Percentiles rank a stretch among this genome's conserved stretches.
Conservation (phyloP, 345 rosid genomes). For the Erysimum cheiranthoides region DNA sequence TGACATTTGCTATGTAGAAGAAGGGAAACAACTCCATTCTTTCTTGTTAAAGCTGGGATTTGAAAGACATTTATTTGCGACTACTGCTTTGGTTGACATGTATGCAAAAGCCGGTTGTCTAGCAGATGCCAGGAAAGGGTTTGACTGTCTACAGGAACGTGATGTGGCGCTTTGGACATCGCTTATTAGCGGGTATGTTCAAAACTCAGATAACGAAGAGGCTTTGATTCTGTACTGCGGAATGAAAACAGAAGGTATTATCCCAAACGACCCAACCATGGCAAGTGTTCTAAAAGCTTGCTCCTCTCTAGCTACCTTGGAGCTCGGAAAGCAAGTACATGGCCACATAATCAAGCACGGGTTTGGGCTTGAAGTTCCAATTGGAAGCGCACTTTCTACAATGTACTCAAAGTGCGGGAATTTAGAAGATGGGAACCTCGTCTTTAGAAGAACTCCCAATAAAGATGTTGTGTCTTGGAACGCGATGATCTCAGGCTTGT, state of each 20-base stretch:
- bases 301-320: slow-evolving; percentile 55
- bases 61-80: slow-evolving; percentile 61
- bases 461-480: slow-evolving; percentile 66
- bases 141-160: slow-evolving; percentile 53
- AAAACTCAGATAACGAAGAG: slow-evolving; percentile 58
- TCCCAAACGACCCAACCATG: slow-evolving; percentile 72
- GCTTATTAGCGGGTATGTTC: slow-evolving; percentile 62
- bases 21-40: slow-evolving; percentile 76
- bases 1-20: slow-evolving; percentile 58
- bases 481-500: slow-evolving; percentile 63
- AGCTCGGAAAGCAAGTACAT: slow-evolving; percentile 78
- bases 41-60: slow-evolving; percentile 69
- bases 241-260: slow-evolving; percentile 65
- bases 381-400: slow-evolving; percentile 60
- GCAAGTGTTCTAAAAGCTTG: slow-evolving; percentile 73
- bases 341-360: slow-evolving; percentile 61
- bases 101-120: slow-evolving; percentile 65
- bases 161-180: slow-evolving; percentile 88
- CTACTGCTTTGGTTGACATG: slow-evolving; percentile 76
- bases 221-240: slow-evolving; percentile 60
- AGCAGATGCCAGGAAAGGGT: slow-evolving; percentile 64
- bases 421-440: slow-evolving; percentile 55
- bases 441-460: slow-evolving; percentile 58
- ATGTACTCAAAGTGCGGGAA: slow-evolving; percentile 64
- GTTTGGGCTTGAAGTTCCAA: slow-evolving; percentile 51